Base-by-base conservation (phyloP, 805 yeast genomes). In the Lipomyces oligophaga region DNA sequence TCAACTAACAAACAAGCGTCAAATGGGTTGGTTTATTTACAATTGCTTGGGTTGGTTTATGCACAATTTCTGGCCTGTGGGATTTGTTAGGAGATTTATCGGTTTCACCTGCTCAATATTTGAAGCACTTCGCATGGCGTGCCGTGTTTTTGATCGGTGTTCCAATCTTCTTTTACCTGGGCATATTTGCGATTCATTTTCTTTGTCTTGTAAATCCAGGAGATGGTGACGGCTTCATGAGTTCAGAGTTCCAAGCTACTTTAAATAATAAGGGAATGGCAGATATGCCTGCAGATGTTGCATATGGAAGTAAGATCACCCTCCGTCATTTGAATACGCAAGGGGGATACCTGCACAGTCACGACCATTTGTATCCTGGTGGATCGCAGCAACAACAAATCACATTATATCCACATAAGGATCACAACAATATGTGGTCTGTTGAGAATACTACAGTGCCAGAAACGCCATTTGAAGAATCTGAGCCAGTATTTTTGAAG, bases 301-400 rank as follows among this genome's bases (percentile, higher is more conserved):
- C 80, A 7, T 80, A 69, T 63, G 96, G 96, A 8, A 77, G 89
- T 37, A 71, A 77, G 0, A 73, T 90, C 20, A 76, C 85, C 16
- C 54, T 90, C 26, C 81, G 90, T 54, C 96, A 90, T 63, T 61
- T 67, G 22, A 73, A 77, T 44, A 78, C 85, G 1, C 61, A 79
- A 43, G 95, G 93, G 18, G 81, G 81, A 1, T 90, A 86, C 63
- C 68, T 90, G 52, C 95, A 87, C 64, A 84, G 96, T 1, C 90
- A 86, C 63, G 69, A 75, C 34, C 73, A 69, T 57, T 64, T 69
- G 3, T 87, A 85, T 64, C 76, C 77, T 41, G 65, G 76, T 2
- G 94, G 90, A 0, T 74, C 87, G 1, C 66, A 74, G 19, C 81
- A 82, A 60, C 95, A 87, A 64, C 90, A 85, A 64, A 86, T 90